Evolutionary conservation across 208 protist genomes (phyloP).

Genomic region (Trichomonas vaginalis): DNA sequence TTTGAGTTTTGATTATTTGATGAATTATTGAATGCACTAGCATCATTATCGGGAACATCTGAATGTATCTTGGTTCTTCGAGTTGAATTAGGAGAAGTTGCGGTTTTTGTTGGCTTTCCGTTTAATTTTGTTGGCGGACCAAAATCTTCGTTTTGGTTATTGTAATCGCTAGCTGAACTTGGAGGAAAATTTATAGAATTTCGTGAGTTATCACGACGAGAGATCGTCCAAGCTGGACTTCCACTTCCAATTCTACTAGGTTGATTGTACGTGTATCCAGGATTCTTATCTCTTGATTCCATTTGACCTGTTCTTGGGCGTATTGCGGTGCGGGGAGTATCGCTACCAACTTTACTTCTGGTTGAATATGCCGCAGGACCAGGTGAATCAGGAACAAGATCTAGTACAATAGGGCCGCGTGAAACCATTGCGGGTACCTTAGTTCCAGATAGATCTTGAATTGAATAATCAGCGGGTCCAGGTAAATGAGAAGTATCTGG

Average conservation of each 20-base stretch:
- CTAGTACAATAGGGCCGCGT: not conserved
- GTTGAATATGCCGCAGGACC: not conserved
- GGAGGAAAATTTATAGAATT: not conserved
- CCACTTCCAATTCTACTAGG: not conserved
- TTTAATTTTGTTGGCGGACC: not conserved
- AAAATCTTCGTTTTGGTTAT: not conserved
- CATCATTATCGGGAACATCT: not conserved
- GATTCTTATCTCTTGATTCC: not conserved
- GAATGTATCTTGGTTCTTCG: not conserved
- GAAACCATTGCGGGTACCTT: not conserved
- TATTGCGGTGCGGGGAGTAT: not conserved
- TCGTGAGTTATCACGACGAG: not conserved
- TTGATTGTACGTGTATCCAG: not conserved
- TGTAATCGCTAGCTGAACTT: not conserved
- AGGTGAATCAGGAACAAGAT: not conserved
- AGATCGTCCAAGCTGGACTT: not conserved
- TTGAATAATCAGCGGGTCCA: not conserved
- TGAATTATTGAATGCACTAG: not conserved
- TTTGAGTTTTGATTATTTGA: not conserved
- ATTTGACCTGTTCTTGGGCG: not conserved
- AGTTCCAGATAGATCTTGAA: not conserved
- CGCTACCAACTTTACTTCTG: not conserved
- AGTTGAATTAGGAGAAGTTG: not conserved
- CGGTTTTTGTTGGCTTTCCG: not conserved
- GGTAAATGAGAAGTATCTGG: not conserved